Percentiles rank a stretch among this genome's conserved stretches.
phyloP scores from a whole-genome alignment of 495 filamentous ascomycete species.

The Thozetella sp. region DNA sequence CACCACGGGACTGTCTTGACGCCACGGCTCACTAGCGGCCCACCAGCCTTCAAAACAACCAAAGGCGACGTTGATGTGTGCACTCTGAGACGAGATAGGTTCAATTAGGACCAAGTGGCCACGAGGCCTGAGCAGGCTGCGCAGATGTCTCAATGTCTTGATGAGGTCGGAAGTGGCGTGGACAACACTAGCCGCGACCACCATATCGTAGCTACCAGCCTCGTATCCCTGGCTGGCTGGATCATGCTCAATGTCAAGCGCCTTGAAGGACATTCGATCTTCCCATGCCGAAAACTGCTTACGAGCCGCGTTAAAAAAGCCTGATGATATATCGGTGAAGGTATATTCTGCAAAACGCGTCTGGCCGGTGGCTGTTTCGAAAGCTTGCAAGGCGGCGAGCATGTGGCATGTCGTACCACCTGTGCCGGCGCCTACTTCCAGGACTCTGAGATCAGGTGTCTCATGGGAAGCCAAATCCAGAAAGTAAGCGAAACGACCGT shows the following conservation, averaged over 20 bases:
- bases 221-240: constrained; percentile 40
- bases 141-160: constrained; percentile 38
- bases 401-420: neutral
- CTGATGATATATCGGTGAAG: constrained; percentile 44
- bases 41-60: constrained; percentile 50
- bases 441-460: neutral
- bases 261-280: constrained; percentile 41
- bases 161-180: constrained; percentile 46
- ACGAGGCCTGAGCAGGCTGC: constrained; percentile 46
- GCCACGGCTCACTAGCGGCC: too few relatives aligned
- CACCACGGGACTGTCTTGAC: too few relatives aligned
- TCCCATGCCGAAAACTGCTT: constrained; percentile 12
- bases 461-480: neutral
- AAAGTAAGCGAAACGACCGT: neutral
- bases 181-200: constrained; percentile 42
- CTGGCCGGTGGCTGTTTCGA: neutral
- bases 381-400: neutral
- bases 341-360: constrained; percentile 30
- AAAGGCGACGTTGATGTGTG: constrained; percentile 10
- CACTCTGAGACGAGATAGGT: constrained; percentile 9
- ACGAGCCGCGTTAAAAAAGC: constrained; percentile 33
- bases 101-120: constrained; percentile 35
- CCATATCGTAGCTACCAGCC: constrained; percentile 45
- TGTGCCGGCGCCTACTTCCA: neutral
- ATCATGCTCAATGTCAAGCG: constrained; percentile 44